Evolutionary conservation across 2,329 filamentous ascomycete genomes (phyloP), one percentile per base, ranked within the genome.

Genomic region (Venturia aucupariae): DNA sequence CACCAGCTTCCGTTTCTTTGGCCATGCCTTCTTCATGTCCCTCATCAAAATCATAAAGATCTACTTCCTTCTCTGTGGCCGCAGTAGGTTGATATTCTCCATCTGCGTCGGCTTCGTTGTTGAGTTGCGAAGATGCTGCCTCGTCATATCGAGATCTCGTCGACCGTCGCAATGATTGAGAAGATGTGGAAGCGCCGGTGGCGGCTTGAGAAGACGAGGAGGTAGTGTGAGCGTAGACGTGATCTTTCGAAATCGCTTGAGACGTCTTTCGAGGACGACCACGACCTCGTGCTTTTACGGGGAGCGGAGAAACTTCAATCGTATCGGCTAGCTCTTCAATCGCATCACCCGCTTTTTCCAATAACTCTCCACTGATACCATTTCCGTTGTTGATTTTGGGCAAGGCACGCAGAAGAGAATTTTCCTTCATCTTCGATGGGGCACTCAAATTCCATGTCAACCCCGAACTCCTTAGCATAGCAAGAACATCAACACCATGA

Each of bases 401-500:
- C 2, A 44, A 27, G 17, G 38, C 54, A n/a, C n/a, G n/a, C n/a
- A n/a, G n/a, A n/a, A n/a, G n/a, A n/a, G n/a, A n/a, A n/a, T n/a
- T n/a, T 17, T 41, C 8, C 39, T 41, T 13, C 39, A 41, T 41
- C 39, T 41, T 41, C 15, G 39, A n/a, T 15, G n/a, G n/a, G n/a
- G 19, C n/a, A 69, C 66, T 10, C 4, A 41, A 4, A 2, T 74
- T 59, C 61, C 72, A 72, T 6, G 71, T 70, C 7, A 76, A 65
- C 35, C 72, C 62, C 55, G 71, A 74, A 65, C 68, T 72, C 27
- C 72, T 68, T 8, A 86, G 70, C 67, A 86, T 81, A 11, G 80
- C 75, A n/a, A 75, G 72, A 0, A 80, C 76, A 67, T 84, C 79
- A 3, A 82, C 74, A 27, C 80, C 78, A 39, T 83, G 77, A 1